These are phyloP conservation scores for Cenchrus purpureus DNA, from an alignment of 176 grass and related monocot species.

Conservation along the genomic window DNA sequence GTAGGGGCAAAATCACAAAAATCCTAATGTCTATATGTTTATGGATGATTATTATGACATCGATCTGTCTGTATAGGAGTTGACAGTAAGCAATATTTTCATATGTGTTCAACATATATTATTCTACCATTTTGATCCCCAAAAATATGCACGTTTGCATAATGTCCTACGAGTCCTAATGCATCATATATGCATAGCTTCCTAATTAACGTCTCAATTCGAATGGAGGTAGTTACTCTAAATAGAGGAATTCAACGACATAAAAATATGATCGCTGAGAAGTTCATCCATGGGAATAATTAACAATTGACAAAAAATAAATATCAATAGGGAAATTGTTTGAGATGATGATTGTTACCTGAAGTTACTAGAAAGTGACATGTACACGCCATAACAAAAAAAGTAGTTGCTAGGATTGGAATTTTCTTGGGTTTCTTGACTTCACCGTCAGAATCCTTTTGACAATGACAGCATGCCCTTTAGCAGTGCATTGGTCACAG, in stretches of 20 bases:
- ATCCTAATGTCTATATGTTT: neutral
- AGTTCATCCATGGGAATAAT: conserved; percentile 26
- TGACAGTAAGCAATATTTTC: neutral
- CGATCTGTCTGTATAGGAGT: neutral
- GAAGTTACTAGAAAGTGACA: conserved; percentile 97
- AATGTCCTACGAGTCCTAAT: conserved; percentile 11
- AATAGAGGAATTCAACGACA: neutral
- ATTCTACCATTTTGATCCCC: neutral
- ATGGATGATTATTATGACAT: neutral
- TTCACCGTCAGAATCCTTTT: conserved; percentile 74
- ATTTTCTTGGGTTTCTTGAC: conserved; percentile 69
- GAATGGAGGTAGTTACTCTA: neutral
- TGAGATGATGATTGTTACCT: conserved; percentile 53
- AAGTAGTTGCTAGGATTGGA: conserved; percentile 76
- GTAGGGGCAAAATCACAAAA: too few species aligned
- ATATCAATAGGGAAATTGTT: neutral
- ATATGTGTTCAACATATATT: neutral
- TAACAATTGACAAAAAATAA: conserved; percentile 23
- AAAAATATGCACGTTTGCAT: neutral
- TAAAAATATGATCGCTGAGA: conserved; percentile 11
- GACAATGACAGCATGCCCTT: conserved; percentile 62
- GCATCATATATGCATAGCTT: conserved; percentile 2
- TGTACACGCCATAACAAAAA: conserved; percentile 97
- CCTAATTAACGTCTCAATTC: neutral
- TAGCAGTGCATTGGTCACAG: conserved; percentile 83